Base-by-base conservation (phyloP, 305 asterid genomes). In the Fraxinus greggii region DNA sequence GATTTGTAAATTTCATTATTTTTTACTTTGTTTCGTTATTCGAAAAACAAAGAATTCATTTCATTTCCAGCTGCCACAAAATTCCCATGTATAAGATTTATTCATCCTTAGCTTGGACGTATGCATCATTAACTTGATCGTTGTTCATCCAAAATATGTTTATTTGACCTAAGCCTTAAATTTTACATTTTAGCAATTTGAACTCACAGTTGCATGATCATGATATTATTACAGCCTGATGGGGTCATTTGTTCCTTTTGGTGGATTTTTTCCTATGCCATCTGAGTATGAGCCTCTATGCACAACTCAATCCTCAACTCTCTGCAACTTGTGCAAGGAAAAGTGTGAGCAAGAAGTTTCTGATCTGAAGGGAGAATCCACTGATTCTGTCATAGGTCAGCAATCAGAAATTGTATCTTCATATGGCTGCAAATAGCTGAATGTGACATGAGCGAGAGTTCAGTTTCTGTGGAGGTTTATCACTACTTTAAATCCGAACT, bases 191-290 rank as follows among this genome's bases (percentile, higher is more conserved):
- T 83, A 70, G 77, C 81, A 78, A 9, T 78, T 86, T 81, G 78
- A 9, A 83, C 90, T 87, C 86, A 87, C 73, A 63, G 84, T 86
- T 81, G 81, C 85, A 78, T 88, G 83, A 86, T 85, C 75, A 35
- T 88, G 84, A 51, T 85, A 61, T 87, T 75, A 81, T 70, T 90
- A 89, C 99, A 95, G 99, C 90, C 90, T 95, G 91, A 90, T 94
- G 93, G 92, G 92, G 84, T 94, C 99, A 76, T 95, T 95, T 89
- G 97, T 95, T 73, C 99, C 98, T 31, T 91, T 95, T 63, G 99
- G 97, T 54, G 99, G 99, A 81, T 93, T 95, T 89, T 94, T 96
- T 87, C 33, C 98, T 33, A 73, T 93, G 81, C 88, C 99, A 33
- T 89, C 97, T 38, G 98, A 95, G 81, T 88, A 78, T 73, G 92